Evolutionary conservation across 257 asterid genomes (phyloP).

Genomic region (Phtheirospermum japonicum): DNA sequence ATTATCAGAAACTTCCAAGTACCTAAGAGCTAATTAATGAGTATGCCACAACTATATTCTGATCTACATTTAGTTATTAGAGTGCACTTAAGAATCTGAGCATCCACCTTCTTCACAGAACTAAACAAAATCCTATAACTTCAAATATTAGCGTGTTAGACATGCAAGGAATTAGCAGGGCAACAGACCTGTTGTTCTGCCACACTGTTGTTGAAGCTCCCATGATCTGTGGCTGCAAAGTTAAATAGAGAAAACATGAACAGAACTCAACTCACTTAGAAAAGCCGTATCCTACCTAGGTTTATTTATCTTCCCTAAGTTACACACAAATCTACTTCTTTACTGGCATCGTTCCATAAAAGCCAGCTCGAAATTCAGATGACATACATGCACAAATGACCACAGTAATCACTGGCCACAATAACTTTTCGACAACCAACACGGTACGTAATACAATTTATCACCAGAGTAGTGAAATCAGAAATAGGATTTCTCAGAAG

Average conservation of each 20-base stretch:
- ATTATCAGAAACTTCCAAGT: constrained; percentile 5
- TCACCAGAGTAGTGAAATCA: neutral
- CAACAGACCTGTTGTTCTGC: constrained; percentile 64
- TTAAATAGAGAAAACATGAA: constrained; percentile 20
- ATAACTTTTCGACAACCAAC: constrained; percentile 4
- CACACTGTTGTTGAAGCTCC: constrained; percentile 84
- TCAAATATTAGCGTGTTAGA: constrained; percentile 16
- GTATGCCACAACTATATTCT: neutral
- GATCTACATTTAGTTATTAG: constrained; percentile 4
- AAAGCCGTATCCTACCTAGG: constrained; percentile 11
- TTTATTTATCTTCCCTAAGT: constrained; percentile 19
- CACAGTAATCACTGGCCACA: constrained; percentile 15
- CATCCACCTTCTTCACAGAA: constrained; percentile 11
- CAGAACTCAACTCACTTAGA: constrained; percentile 20
- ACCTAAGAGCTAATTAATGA: neutral
- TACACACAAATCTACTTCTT: constrained; percentile 21
- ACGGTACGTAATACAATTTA: neutral
- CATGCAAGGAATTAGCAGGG: constrained; percentile 18
- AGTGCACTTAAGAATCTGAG: constrained; percentile 13
- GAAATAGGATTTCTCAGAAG: neutral
- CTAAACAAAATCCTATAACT: constrained; percentile 13
- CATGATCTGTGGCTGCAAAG: constrained; percentile 58
- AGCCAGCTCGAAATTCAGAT: constrained; percentile 12
- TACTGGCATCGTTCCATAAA: constrained; percentile 14
- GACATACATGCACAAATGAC: constrained; percentile 12